Conservation (phyloP, 1,139 yeast species). For the Candida freyschussii region DNA sequence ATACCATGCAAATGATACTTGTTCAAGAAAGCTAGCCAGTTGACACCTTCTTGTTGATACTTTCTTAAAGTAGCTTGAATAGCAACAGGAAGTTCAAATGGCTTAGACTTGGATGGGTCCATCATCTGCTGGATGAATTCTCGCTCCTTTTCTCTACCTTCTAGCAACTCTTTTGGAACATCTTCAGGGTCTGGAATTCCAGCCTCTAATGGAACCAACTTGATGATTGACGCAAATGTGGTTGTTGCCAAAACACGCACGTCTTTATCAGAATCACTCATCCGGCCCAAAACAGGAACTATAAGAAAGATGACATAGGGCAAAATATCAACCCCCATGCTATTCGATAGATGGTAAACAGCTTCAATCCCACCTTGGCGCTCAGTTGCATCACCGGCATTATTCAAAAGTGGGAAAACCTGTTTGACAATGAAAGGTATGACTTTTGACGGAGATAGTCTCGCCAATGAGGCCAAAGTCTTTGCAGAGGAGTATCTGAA, state of each 20-base stretch:
- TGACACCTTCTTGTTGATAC: constrained; percentile 97
- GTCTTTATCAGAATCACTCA: constrained; percentile 93
- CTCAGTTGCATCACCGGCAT: constrained; percentile 67
- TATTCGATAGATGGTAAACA: constrained; percentile 73
- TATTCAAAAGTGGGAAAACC: constrained; percentile 75
- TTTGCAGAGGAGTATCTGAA: constrained; percentile 88
- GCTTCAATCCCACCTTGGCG: constrained; percentile 96
- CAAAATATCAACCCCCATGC: constrained; percentile 84
- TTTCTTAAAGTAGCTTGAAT: constrained; percentile 91
- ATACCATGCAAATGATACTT: constrained; percentile 95
- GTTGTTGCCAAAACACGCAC: constrained; percentile 91
- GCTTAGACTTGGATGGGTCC: constrained; percentile 91
- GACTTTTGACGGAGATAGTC: constrained; percentile 66
- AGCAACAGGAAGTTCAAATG: constrained; percentile 84
- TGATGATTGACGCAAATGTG: constrained; percentile 93
- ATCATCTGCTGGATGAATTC: constrained; percentile 96
- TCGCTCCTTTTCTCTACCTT: constrained; percentile 90
- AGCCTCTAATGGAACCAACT: constrained; percentile 92
- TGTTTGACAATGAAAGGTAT: constrained; percentile 77
- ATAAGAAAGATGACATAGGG: constrained; percentile 95
- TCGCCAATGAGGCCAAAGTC: constrained; percentile 78
- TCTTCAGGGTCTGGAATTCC: constrained; percentile 97
- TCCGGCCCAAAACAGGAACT: constrained; percentile 94
- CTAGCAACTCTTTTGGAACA: constrained; percentile 77
- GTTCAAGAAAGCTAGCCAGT: constrained; percentile 95